A percentile compares a stretch with the other conserved stretches of the same genome.
phyloP scores from a whole-genome alignment of 768 basidiomycete genomes.

The Phaffia australis region DNA sequence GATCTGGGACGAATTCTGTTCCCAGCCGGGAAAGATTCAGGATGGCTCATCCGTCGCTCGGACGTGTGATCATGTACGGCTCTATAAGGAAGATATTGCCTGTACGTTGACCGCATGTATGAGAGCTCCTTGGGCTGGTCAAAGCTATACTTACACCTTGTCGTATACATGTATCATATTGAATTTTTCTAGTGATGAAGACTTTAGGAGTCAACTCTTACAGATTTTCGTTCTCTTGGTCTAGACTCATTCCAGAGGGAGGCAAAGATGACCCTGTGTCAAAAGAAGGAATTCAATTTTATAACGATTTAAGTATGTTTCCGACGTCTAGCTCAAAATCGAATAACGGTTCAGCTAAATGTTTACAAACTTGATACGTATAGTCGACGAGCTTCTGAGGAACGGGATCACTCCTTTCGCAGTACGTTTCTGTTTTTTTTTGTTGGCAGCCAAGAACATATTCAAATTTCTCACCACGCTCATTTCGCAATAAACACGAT shows the following conservation, averaged over 20 bases:
- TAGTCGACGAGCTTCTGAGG: no score
- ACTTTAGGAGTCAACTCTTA: no score
- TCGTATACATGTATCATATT: no score
- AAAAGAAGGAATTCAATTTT: no score
- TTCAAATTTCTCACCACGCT: neutral
- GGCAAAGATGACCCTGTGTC: no score
- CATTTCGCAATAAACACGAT: slow-evolving; percentile 33
- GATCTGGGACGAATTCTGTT: slow-evolving; percentile 64
- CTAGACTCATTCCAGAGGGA: neutral
- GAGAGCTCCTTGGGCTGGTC: no score
- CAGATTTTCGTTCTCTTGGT: neutral
- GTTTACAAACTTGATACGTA: no score
- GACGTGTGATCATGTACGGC: slow-evolving; percentile 43
- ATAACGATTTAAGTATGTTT: no score
- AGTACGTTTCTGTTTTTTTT: neutral
- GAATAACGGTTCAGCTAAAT: no score
- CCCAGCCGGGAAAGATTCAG: slow-evolving; percentile 54
- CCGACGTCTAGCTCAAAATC: no score
- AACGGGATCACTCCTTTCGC: neutral
- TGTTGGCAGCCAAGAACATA: neutral
- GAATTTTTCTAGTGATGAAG: no score
- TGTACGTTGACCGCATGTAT: slow-evolving; percentile 27
- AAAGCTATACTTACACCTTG: no score
- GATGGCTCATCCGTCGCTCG: slow-evolving; percentile 45
- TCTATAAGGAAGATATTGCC: slow-evolving; percentile 49